Conservation (phyloP, 805 yeast species). For the Candida orba region DNA sequence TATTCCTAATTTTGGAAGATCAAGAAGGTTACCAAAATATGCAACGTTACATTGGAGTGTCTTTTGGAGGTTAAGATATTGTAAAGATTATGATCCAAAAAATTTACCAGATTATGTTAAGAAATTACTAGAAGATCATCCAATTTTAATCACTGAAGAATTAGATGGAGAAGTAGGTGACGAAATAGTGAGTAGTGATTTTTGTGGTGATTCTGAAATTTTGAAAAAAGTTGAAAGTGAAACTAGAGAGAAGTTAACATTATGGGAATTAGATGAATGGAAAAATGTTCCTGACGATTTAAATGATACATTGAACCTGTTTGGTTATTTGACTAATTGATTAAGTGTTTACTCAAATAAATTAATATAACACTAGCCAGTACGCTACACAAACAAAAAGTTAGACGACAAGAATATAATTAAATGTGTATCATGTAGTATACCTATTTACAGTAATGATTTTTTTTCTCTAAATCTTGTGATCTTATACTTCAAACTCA, state of each 20-base stretch:
- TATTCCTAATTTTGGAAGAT: conserved; percentile 51
- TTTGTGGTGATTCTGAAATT: conserved; percentile 1
- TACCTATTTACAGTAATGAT: conserved; percentile 7
- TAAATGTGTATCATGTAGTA: conserved; percentile 8
- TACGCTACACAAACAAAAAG: too few species aligned
- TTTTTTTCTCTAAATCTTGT: background rate
- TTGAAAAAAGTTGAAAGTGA: conserved; percentile 9
- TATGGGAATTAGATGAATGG: conserved; percentile 28
- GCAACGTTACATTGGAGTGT: conserved; percentile 59
- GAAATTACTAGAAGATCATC: background rate
- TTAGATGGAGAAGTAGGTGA: background rate
- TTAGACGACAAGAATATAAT: conserved; percentile 3
- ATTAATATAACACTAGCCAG: too few species aligned
- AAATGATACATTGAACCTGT: conserved; percentile 3
- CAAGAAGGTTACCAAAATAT: conserved; percentile 40
- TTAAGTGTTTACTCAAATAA: too few species aligned
- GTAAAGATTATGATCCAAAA: conserved; percentile 37
- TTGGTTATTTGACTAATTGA: conserved; percentile 3
- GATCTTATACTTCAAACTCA: background rate
- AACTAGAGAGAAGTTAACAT: conserved; percentile 12
- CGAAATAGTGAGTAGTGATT: background rate
- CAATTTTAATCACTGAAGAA: background rate
- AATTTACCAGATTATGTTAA: conserved; percentile 35
- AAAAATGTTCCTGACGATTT: conserved; percentile 31
- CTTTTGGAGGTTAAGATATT: conserved; percentile 44